Evolutionary conservation across 2,329 filamentous ascomycete genomes (phyloP).

Genomic region (Aaosphaeria arxii): DNA sequence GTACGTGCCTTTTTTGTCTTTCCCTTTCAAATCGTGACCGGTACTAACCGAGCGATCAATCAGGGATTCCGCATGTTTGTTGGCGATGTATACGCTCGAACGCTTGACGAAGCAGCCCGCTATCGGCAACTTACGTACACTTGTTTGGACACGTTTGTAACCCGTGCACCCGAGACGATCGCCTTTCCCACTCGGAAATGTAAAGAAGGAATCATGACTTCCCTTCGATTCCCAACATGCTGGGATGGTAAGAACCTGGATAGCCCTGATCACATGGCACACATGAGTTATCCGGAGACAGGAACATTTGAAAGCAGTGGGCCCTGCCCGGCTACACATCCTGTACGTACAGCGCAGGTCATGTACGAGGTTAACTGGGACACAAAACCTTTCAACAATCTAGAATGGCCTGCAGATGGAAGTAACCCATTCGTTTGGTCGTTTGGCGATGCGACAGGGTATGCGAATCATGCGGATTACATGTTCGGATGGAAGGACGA

Average conservation of each 20-base stretch:
- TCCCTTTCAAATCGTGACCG: not conserved
- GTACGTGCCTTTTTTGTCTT: conserved; percentile 4
- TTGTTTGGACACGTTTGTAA: conserved; percentile 13
- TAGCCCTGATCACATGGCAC: conserved; percentile 46
- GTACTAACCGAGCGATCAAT: not conserved
- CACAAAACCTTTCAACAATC: conserved; percentile 13
- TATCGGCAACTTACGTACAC: conserved; percentile 17
- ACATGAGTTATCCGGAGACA: conserved; percentile 16
- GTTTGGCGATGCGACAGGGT: conserved; percentile 15
- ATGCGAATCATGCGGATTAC: conserved; percentile 18
- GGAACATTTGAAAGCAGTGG: conserved; percentile 18
- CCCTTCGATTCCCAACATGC: conserved; percentile 17
- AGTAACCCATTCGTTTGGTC: conserved; percentile 16
- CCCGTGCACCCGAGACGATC: conserved; percentile 10
- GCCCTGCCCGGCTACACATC: conserved; percentile 14
- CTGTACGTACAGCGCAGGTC: conserved; percentile 13
- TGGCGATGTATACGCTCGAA: conserved; percentile 12
- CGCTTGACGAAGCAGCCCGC: conserved; percentile 8
- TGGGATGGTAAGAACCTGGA: conserved; percentile 50
- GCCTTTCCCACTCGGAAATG: conserved; percentile 10
- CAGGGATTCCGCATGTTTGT: conserved; percentile 19
- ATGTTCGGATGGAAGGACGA: conserved; percentile 19
- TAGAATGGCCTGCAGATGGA: conserved; percentile 15
- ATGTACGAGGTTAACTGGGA: conserved; percentile 19
- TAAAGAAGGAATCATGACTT: conserved; percentile 16